Evolutionary conservation across 2,329 filamentous ascomycete genomes (phyloP), one percentile per base, ranked within the genome.

Genomic region (Aspergillus bombycis): DNA sequence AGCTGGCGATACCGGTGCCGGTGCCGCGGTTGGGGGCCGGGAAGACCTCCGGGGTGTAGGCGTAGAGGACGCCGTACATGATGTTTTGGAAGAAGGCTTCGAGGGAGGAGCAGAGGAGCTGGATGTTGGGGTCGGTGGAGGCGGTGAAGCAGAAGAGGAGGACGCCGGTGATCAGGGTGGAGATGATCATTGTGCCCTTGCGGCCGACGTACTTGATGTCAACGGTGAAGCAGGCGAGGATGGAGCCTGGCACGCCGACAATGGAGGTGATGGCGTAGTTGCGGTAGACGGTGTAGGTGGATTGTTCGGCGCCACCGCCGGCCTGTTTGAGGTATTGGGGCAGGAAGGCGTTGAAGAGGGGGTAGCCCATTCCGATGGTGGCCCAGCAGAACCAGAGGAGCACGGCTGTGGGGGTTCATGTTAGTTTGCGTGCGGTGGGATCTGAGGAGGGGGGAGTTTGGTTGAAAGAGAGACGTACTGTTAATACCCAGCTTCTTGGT

Each of bases 301-400:
- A 72, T 21, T 77, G 77, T 6, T 69, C 67, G 56, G 78, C 78
- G 16, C 72, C 67, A 9, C 70, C 72, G 12, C 80, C 81, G 30
- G 86, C 84, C 61, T 88, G 85, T 28, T 88, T 86, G 63, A 96
- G 86, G 73, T 95, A 95, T 69, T 95, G 91, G 0, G 93, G 93
- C n/a, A 96, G 84, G 79, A 96, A 96, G 58, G 91, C 90, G 77
- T 95, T 95, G 85, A 94, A 96, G 1, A 96, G 85, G 1, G 92
- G 92, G 72, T 94, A 96, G 3, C 89, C 92, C 87, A 96, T 91
- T 64, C 92, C 92, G 68, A 96, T 94, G 16, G 87, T 89, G 0
- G 89, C 84, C 92, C 92, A 96, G 74, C 88, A 89, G 77, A 93
- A 91, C 91, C 91, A 93, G 55, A 94, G 75, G 1, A 86, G 73